phyloP scores from a whole-genome alignment of 2,329 filamentous ascomycete genomes.

The Aspergillus carbonarius region DNA sequence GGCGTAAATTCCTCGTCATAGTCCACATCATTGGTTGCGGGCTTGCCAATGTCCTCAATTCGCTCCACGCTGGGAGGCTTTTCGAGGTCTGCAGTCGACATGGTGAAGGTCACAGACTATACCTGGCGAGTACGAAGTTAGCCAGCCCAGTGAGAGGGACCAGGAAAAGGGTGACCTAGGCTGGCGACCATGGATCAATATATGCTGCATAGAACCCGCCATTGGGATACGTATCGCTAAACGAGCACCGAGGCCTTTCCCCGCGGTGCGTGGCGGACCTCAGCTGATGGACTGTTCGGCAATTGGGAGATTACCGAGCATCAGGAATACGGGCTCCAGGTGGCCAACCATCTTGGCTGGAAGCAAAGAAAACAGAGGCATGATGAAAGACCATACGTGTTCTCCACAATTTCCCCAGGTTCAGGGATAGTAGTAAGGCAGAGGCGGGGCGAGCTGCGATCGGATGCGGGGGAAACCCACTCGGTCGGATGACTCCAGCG shows the following conservation, averaged over 20 bases:
- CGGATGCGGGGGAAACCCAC: not conserved
- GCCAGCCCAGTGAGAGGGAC: not conserved
- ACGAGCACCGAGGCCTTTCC: not conserved
- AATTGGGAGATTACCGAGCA: not conserved
- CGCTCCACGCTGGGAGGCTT: slow-evolving; percentile 13
- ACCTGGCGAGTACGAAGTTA: too few relatives aligned
- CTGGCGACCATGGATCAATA: not conserved
- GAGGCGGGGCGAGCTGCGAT: too few relatives aligned
- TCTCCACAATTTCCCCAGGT: not conserved
- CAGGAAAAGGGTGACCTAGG: not conserved
- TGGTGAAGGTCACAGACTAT: not conserved
- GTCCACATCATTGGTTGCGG: slow-evolving; percentile 14
- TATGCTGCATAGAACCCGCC: not conserved
- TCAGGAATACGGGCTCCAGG: not conserved
- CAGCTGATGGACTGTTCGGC: not conserved
- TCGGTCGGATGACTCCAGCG: too few relatives aligned
- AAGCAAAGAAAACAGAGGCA: not conserved
- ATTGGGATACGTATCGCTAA: not conserved
- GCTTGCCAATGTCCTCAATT: slow-evolving; percentile 19
- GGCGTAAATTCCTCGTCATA: slow-evolving; percentile 50
- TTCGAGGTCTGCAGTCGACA: slow-evolving; percentile 5
- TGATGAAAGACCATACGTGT: not conserved
- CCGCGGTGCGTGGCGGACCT: not conserved
- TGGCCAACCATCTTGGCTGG: not conserved
- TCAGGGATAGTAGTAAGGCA: not conserved